Conservation (phyloP, 2,329 filamentous ascomycete genomes). For the Paraconiothyrium brasiliense region DNA sequence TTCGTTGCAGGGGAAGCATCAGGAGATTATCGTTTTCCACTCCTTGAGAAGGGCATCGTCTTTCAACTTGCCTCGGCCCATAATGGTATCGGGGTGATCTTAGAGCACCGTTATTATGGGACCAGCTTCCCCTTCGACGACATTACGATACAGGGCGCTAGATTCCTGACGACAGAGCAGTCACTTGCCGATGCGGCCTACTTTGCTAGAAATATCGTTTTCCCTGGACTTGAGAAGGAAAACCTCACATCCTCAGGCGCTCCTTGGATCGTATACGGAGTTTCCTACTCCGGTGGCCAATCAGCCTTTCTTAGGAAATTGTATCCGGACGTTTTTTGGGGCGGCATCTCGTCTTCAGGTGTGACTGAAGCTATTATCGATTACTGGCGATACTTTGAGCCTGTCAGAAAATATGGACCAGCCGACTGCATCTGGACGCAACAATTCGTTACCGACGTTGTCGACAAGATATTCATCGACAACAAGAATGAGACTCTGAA, state of each 20-base stretch:
- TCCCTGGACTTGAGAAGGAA: conserved; percentile 68
- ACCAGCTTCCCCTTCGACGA: conserved; percentile 74
- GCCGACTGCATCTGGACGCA: conserved; percentile 71
- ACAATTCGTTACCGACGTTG: conserved; percentile 66
- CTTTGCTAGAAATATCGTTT: conserved; percentile 77
- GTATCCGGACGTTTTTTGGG: conserved; percentile 84
- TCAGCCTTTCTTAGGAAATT: conserved; percentile 77
- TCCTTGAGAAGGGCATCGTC: conserved; percentile 79
- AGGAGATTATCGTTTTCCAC: conserved; percentile 69
- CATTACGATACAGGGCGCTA: conserved; percentile 63
- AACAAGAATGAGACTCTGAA: conserved; percentile 56
- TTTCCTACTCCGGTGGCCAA: conserved; percentile 83
- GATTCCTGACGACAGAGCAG: conserved; percentile 82
- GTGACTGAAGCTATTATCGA: conserved; percentile 69
- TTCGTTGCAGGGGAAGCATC: conserved; percentile 76
- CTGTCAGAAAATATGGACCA: conserved; percentile 65
- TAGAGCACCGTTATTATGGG: conserved; percentile 90
- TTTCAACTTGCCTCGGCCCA: conserved; percentile 71
- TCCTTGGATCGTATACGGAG: conserved; percentile 82
- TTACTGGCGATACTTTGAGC: conserved; percentile 62
- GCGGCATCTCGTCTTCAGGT: conserved; percentile 80
- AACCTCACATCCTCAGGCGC: conserved; percentile 72
- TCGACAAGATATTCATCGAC: conserved; percentile 66
- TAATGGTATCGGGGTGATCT: conserved; percentile 77
- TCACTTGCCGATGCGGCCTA: conserved; percentile 82